Evolutionary conservation across 805 yeast genomes (phyloP), one percentile per base, ranked within the genome.

Genomic region (Pichia thaimueangensis): DNA sequence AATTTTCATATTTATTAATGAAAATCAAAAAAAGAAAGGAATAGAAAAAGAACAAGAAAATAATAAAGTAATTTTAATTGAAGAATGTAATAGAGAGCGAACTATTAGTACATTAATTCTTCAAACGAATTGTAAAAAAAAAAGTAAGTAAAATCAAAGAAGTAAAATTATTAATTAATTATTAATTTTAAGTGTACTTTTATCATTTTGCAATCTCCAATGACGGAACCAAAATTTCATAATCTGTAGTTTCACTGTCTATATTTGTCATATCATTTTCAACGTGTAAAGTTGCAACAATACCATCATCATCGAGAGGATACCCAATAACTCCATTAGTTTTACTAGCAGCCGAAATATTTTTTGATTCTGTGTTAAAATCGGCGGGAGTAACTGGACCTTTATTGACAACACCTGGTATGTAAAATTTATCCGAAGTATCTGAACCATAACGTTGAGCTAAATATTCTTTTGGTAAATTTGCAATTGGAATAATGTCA

Each of bases 251-350:
- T 23, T 68, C 61, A 23, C 84, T 76, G 4, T 65, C 58, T 1
- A 64, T 48, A 45, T 76, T 69, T 3, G 49, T 51, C 12, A 69
- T 68, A 47, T 85, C 80, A 38, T 69, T 70, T 58, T 88, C 96
- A 33, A 86, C 82, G 52, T 82, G 87, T 29, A 88, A 62, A 1
- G 86, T 77, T 3, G 86, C 76, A 4, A 82, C 77, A 34, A 88
- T 59, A 7, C 86, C 72, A 35, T 75, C 74, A 7, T 63, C 62
- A 12, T 72, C 70, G 6, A 79, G 63, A 6, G 82, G 83, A 51
- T 83, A 83, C 31, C 70, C 64, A 30, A 69, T 57, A 7, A 43
- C 49, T 16, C 45, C 47, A 24, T 40, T 47, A 5, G 39, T 35
- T 4, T 31, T n/a, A 4, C 24, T 10, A 21, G 33, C 17, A n/a